Evolutionary conservation across 176 grass and related monocot genomes (phyloP).

Genomic region (Rhynchospora pubera): DNA sequence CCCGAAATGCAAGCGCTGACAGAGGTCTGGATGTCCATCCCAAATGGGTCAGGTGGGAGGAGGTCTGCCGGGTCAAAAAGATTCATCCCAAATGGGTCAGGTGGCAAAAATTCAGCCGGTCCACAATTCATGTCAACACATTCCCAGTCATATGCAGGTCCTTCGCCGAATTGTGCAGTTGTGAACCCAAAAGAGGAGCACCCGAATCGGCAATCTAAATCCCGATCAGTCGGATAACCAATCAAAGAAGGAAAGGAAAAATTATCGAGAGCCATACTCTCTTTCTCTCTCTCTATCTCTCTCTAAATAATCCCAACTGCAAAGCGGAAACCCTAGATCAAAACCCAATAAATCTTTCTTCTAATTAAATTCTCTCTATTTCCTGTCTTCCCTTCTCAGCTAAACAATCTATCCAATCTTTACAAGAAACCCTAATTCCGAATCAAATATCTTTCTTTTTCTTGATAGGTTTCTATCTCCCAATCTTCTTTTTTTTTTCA

Average conservation of each 20-base stretch:
- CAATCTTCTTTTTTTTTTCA: conserved; percentile 13
- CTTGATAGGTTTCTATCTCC: background rate
- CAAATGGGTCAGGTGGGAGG: conserved; percentile 65
- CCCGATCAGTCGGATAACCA: conserved; percentile 1
- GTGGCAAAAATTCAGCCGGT: conserved; percentile 35
- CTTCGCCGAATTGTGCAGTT: conserved; percentile 27
- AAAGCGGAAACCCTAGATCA: conserved; percentile 7
- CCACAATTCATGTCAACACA: conserved; percentile 32
- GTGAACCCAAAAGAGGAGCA: conserved; percentile 22
- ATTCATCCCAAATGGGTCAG: conserved; percentile 30
- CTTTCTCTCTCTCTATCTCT: background rate
- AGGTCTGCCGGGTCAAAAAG: conserved; percentile 26
- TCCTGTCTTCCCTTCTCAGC: background rate
- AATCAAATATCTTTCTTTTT: background rate
- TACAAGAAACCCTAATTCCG: background rate
- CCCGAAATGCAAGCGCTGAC: conserved; percentile 33
- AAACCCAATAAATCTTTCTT: conserved; percentile 1
- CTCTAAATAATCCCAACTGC: background rate
- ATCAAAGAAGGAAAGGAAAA: background rate
- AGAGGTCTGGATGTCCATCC: conserved; percentile 50
- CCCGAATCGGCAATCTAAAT: conserved; percentile 42
- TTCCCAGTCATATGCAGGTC: conserved; percentile 34
- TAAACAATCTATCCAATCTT: conserved; percentile 5
- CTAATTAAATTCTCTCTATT: background rate
- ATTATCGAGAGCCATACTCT: background rate